Evolutionary conservation across 768 basidiomycete species (phyloP), one percentile per base, ranked within the genome.

Genomic region (Kwoniella shandongensis): DNA sequence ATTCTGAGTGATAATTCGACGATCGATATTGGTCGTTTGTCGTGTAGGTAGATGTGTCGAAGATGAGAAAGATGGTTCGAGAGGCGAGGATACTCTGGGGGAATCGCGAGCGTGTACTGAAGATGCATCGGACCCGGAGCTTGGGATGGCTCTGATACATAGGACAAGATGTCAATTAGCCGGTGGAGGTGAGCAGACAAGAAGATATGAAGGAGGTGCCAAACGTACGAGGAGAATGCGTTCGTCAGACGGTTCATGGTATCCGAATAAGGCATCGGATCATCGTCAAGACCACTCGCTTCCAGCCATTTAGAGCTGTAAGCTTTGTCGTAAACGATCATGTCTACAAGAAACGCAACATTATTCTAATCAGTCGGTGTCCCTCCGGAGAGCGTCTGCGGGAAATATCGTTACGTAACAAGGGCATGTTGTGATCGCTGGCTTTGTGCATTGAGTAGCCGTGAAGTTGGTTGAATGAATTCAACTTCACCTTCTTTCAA

Each of bases 191-290:
- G 17, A 26, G 7, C 11, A 8, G n/a, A 29, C 27, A 27, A 29
- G 26, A 32, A 17, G 54, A 25, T 18, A 32, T 35, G 32, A 13
- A 32, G 13, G 20, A 12, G 38, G 12, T 20, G 42, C 3, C 4
- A 25, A 2, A 54, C 65, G 38, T 27, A 67, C 65, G 65, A 49
- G 11, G 61, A 49, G 51, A 67, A 63, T 22, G 65, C 65, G 29
- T 63, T 56, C 15, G 65, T 63, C 25, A 66, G 57, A 17, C 61
- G 54, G 54, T 66, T 66, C 65, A 66, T 66, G 26, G 27, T 51
- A 15, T 1, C 32, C 32, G 46, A 7, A 42, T 17, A 32, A 13
- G 32, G 32, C 32, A 32, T 32, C 32, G 32, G 6, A 32, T 32
- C 32, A 32, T 32, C 32, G 32, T 32, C 32, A 32, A 6, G 32